Base-by-base conservation (phyloP, 2,329 filamentous ascomycete genomes). In the Didymella segeticola region DNA sequence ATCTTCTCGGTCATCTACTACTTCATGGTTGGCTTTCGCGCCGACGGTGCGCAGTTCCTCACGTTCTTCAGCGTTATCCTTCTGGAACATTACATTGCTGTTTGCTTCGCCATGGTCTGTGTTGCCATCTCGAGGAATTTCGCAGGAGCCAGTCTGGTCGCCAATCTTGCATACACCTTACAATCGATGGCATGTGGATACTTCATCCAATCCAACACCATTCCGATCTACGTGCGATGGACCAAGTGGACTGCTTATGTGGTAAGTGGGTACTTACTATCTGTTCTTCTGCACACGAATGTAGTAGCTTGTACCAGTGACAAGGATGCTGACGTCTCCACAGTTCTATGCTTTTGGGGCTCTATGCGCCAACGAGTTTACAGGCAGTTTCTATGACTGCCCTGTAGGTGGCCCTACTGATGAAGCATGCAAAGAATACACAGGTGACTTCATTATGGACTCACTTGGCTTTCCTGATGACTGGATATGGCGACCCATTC, bases 201-300 rank as follows among this genome's bases (percentile, higher is more conserved):
- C 71, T 92, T 93, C 60, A 85, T 92, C 12, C 89, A 92, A 69
- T 80, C 82, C 10, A 85, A 89, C 47, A 85, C 86, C 5, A 89
- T 93, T 3, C 88, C 89, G 0, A 79, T 92, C 1, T 93, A 91
- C 63, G 84, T 91, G n/a, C 81, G 89, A 49, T 93, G 89, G 89
- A 77, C 89, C 1, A 92, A 91, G 67, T 89, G 85, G 78, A 80
- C 81, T 20, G 82, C 84, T 1, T 88, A 86, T 59, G 80, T 82
- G 19, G 82, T 70, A 52, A 61, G 64, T 64, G 10, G 10, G 22
- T 14, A 22, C 3, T 20, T 20, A n/a, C 8, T 8, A 12, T n/a
- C 9, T 20, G 23, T 20, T 14, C n/a, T 7, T 26, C 5, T n/a
- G 10, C 33, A 26, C 25, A 5, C 10, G 25, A 26, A 26, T 10